Percentiles rank a stretch among this genome's conserved stretches.
Evolutionary conservation across 2,329 filamentous ascomycete species (phyloP).

Genomic region (Biscogniauxia marginata): DNA sequence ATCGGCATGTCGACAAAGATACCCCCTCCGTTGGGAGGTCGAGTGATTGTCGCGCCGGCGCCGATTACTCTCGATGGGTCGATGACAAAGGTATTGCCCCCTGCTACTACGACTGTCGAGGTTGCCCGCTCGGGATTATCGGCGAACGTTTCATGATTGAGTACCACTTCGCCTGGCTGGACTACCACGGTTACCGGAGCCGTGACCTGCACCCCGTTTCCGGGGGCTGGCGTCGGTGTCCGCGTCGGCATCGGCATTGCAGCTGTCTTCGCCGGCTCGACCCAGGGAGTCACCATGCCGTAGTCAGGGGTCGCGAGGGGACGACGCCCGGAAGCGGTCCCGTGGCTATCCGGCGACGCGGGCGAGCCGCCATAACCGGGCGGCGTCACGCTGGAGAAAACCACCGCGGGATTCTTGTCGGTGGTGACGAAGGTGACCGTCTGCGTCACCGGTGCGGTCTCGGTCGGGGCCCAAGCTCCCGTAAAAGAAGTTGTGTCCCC

Average conservation of each 20-base stretch:
- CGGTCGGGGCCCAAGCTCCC: constrained; percentile 6
- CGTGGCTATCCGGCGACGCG: constrained; percentile 10
- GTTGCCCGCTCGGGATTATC: constrained; percentile 38
- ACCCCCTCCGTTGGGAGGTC: constrained; percentile 37
- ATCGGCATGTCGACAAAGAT: constrained; percentile 36
- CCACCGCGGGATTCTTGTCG: constrained; percentile 54
- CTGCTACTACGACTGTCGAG: constrained; percentile 40
- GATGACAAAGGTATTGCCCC: constrained; percentile 46
- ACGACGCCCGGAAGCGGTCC: constrained; percentile 9
- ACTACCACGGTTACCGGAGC: constrained; percentile 42
- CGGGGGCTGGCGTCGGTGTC: constrained; percentile 3
- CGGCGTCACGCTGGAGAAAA: constrained; percentile 39
- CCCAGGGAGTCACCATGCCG: constrained; percentile 17
- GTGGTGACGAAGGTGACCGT: constrained; percentile 50
- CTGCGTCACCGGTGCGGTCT: constrained; percentile 14
- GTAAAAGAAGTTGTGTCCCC: constrained; percentile 7
- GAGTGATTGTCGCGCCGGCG: constrained; percentile 42
- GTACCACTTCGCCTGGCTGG: constrained; percentile 44
- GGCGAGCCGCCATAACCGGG: constrained; percentile 39
- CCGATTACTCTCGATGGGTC: constrained; percentile 46
- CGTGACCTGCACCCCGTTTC: not conserved
- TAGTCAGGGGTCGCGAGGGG: constrained; percentile 21
- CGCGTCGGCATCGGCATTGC: too few relatives aligned
- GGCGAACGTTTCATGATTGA: constrained; percentile 46
- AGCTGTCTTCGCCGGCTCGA: constrained; percentile 14